Base-by-base conservation (phyloP, 202 grass and related monocot genomes). In the Bolboschoenoplectus hybrid region DNA sequence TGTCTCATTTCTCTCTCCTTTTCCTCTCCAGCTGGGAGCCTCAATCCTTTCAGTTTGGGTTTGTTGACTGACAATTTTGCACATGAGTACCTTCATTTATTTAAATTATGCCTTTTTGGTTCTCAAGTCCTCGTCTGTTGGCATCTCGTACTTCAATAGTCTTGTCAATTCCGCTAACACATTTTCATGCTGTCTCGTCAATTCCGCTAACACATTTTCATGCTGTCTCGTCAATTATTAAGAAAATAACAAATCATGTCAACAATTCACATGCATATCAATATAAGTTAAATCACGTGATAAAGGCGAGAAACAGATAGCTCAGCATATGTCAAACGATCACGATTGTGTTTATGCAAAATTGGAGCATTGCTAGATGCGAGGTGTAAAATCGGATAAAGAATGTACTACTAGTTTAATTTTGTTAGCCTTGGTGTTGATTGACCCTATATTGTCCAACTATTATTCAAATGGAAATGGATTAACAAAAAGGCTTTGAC, bases 1-100 rank as follows among this genome's bases (percentile, higher is more conserved):
- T 39, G 46, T 84, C 81, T 84, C 81, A 84, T 84, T 7, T 60
- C n/a, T 52, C 46, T 47, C 40, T 63, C 3, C 38, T 5, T 79
- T 14, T 76, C 73, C 38, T 35, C 6, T 2, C 51, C 35, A 36
- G 9, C 7, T 52, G 19, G n/a, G 72, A 75, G 47, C 9, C 6
- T 26, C 3, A 34, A 76, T 36, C 20, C 36, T 4, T 76, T 75
- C 0, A 12, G 20, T 53, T 76, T 10, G 12, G 26, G 26, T 26
- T 49, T 76, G 9, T 74, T 53, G 10, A 53, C 72, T 7, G 6
- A 13, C 4, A 76, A 53, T 77, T 77, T 77, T 57, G 74, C 74
- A 77, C 4, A 39, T 38, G 36, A 36, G 8, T 56, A 17, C 74
- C 56, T 39, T 35, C 12, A 56, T 56, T 77, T 77, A 16, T 39